Percentiles rank a stretch among this genome's conserved stretches.
Evolutionary conservation across 2,329 filamentous ascomycete species (phyloP).

Genomic region (Ophiostoma populinum): DNA sequence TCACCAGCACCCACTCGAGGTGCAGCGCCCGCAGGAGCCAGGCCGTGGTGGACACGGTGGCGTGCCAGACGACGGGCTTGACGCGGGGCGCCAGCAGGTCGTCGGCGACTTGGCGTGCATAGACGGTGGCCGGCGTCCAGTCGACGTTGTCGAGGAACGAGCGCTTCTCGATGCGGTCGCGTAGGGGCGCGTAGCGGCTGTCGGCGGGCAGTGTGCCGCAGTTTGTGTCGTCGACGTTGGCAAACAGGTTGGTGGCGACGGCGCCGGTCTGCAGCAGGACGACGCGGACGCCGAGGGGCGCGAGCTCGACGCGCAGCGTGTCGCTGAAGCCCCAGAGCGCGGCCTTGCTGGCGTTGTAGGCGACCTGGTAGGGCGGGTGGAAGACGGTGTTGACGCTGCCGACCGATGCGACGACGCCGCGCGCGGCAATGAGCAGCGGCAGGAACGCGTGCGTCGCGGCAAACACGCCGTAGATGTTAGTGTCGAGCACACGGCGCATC

Average conservation of each 20-base stretch:
- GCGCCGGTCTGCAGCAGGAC: constrained; percentile 17
- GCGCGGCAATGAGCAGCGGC: constrained; percentile 15
- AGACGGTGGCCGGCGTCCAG: constrained; percentile 14
- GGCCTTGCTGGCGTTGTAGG: constrained; percentile 18
- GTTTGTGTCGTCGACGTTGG: constrained; percentile 13
- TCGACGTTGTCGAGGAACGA: constrained; percentile 13
- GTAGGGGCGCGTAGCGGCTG: constrained; percentile 15
- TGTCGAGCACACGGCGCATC: constrained; percentile 10
- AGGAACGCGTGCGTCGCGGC: constrained; percentile 18
- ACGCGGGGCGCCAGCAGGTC: constrained; percentile 15
- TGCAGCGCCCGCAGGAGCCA: constrained; percentile 16
- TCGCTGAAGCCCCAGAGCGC: constrained; percentile 13
- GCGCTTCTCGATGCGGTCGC: constrained; percentile 13
- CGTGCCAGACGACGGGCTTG: constrained; percentile 16
- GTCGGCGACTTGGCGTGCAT: constrained; percentile 15
- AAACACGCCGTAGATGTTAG: constrained; percentile 16
- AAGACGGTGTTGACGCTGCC: constrained; percentile 17
- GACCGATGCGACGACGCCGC: constrained; percentile 14
- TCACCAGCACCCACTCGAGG: constrained; percentile 14
- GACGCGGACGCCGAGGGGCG: constrained; percentile 17
- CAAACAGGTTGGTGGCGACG: constrained; percentile 16
- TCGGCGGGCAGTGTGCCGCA: constrained; percentile 14
- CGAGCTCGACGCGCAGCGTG: constrained; percentile 17
- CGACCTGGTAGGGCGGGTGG: constrained; percentile 15
- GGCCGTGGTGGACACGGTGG: constrained; percentile 14